These are phyloP conservation scores for Naganishia albida DNA, from an alignment of 1,284 basidiomycete genomes.

Conservation along the genomic window DNA sequence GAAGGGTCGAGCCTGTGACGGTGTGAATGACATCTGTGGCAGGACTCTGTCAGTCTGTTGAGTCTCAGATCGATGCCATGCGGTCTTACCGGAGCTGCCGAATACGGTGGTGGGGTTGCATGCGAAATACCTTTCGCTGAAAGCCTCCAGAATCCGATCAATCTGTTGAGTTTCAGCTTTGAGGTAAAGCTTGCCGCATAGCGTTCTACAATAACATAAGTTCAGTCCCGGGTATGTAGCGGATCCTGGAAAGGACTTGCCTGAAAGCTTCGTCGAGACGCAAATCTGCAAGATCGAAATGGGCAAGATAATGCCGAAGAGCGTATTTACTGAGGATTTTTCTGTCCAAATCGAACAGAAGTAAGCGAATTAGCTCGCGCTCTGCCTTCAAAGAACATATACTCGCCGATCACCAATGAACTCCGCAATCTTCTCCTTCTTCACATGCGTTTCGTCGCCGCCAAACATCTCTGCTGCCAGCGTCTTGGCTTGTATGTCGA, in stretches of 20 bases:
- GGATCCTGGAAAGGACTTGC: constrained; percentile 53
- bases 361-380: not conserved
- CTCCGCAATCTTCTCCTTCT: constrained; percentile 89
- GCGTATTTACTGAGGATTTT: constrained; percentile 72
- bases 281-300: constrained; percentile 82
- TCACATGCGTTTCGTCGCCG: constrained; percentile 81
- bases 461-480: constrained; percentile 78
- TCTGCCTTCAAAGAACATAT: not conserved
- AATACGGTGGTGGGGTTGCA: constrained; percentile 80
- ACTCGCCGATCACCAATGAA: constrained; percentile 86
- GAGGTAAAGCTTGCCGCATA: constrained; percentile 88
- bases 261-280: constrained; percentile 88
- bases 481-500: constrained; percentile 68
- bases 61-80: not conserved
- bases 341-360: constrained; percentile 53
- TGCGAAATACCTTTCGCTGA: constrained; percentile 84
- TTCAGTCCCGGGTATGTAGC: not conserved
- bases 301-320: constrained; percentile 76
- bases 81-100: constrained; percentile 72
- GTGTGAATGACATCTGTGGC: constrained; percentile 83
- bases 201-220: constrained; percentile 58
- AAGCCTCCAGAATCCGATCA: constrained; percentile 90
- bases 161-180: constrained; percentile 98
- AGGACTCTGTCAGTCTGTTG: not conserved
- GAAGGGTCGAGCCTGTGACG: constrained; percentile 85